These are phyloP conservation scores for Alisma plantagoaquatica DNA, from an alignment of 106 monocot genomes.

Conservation along the genomic window DNA sequence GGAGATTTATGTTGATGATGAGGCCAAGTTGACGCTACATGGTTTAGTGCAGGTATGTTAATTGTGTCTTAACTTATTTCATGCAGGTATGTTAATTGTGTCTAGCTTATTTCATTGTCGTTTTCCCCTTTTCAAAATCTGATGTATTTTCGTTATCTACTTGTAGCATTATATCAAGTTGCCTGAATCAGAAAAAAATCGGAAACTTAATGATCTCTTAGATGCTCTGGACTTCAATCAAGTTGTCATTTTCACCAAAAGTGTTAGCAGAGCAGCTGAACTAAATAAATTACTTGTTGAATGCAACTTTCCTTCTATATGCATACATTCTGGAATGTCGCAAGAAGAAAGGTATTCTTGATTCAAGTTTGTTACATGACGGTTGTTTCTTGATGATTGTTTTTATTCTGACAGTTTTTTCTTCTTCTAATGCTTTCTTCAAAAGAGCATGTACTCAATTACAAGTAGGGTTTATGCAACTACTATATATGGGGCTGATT, in stretches of 20 bases:
- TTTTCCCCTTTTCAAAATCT: too few relatives aligned
- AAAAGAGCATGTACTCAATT: too few relatives aligned
- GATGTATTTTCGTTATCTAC: too few relatives aligned
- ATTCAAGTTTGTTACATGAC: too few relatives aligned
- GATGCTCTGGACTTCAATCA: conserved; percentile 99
- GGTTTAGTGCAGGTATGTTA: conserved; percentile 97
- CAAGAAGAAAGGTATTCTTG: conserved; percentile 99
- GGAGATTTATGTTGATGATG: conserved; percentile 99
- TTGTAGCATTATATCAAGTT: conserved; percentile 96
- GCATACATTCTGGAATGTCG: conserved; percentile 97
- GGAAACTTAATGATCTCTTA: conserved; percentile 94
- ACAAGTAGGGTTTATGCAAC: too few relatives aligned
- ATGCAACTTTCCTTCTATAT: conserved; percentile 98
- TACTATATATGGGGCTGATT: too few relatives aligned
- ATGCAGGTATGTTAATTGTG: too few relatives aligned
- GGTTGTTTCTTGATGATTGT: too few relatives aligned
- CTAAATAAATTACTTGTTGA: conserved; percentile 88
- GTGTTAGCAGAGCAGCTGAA: conserved; percentile 88
- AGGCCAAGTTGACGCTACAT: conserved; percentile 92
- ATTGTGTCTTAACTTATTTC: too few relatives aligned
- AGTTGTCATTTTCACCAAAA: conserved; percentile 97
- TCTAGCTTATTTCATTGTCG: too few relatives aligned
- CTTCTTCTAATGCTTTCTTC: background rate
- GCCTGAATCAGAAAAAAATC: conserved; percentile 84
- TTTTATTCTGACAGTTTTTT: background rate